A percentile compares a stretch with the other conserved stretches of the same genome.
Evolutionary conservation across 1,284 basidiomycete genomes (phyloP).

Genomic region (Phenoliferia sp.): DNA sequence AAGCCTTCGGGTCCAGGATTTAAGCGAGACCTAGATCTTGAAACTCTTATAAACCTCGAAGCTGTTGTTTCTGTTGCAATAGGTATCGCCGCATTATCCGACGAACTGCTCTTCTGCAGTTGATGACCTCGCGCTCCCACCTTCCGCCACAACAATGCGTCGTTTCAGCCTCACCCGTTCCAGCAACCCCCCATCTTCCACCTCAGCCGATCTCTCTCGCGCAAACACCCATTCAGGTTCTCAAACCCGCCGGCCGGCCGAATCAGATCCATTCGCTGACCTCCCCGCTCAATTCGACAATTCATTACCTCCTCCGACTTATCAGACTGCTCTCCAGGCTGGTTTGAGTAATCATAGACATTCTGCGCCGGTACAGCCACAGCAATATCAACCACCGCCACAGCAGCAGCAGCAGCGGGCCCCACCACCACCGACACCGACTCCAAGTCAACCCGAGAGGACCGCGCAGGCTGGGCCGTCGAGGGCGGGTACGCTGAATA

Average conservation of each 20-base stretch:
- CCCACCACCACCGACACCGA: not conserved
- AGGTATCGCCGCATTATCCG: no score
- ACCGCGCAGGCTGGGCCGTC: not conserved
- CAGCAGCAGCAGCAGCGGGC: not conserved
- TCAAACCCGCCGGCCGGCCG: not conserved
- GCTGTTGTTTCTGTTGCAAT: no score
- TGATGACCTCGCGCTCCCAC: no score
- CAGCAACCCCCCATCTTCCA: no score
- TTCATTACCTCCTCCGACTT: conserved; percentile 6
- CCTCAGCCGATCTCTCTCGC: not conserved
- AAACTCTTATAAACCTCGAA: no score
- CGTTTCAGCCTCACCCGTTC: no score
- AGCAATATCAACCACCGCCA: not conserved
- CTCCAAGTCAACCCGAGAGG: not conserved
- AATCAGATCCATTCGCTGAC: not conserved
- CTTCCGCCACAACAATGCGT: no score
- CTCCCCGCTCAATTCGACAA: not conserved
- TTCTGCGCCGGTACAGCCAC: not conserved
- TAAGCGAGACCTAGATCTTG: no score
- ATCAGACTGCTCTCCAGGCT: conserved; percentile 6
- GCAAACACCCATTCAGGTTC: not conserved
- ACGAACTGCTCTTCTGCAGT: no score
- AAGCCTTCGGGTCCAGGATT: no score
- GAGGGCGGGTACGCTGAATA: not conserved
- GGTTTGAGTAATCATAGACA: not conserved